A percentile compares a stretch with the other conserved stretches of the same genome.
Evolutionary conservation across 129 eudicot species (phyloP).

Genomic region (Centaurea solstitialis): DNA sequence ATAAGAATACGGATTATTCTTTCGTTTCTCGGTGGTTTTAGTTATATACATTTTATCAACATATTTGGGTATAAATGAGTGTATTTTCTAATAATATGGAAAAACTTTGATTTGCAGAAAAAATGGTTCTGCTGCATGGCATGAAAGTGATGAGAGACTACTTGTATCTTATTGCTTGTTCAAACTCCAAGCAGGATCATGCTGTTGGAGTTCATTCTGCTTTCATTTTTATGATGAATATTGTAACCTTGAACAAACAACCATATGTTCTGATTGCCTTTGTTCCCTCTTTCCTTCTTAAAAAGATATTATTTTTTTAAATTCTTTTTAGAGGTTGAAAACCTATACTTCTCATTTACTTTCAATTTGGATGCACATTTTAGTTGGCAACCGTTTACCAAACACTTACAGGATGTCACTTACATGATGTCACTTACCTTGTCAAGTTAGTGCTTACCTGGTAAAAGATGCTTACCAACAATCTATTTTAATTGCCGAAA

Average conservation of each 20-base stretch:
- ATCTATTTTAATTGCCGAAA: not conserved
- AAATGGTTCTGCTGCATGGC: slow-evolving; percentile 78
- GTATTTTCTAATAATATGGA: not conserved
- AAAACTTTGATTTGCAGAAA: slow-evolving; percentile 48
- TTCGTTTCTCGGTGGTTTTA: not conserved
- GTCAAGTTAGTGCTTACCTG: not conserved
- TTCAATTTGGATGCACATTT: not conserved
- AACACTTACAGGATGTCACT: not conserved
- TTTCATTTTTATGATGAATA: slow-evolving; percentile 40
- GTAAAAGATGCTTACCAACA: not conserved
- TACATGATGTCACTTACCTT: not conserved
- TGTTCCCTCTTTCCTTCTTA: slow-evolving; percentile 20
- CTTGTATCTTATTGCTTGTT: slow-evolving; percentile 40
- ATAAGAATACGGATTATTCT: not conserved
- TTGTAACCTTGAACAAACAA: slow-evolving; percentile 37
- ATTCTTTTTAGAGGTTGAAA: not conserved
- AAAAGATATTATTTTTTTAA: slow-evolving; percentile 5
- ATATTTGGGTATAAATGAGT: not conserved
- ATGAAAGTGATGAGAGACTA: slow-evolving; percentile 36
- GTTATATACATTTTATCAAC: not conserved
- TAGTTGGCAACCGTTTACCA: not conserved
- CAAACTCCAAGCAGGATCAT: slow-evolving; percentile 19
- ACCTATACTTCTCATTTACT: not conserved
- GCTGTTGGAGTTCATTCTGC: slow-evolving; percentile 37
- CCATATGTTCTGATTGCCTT: slow-evolving; percentile 28